Percentiles rank a stretch among this genome's conserved stretches.
Evolutionary conservation across 2,329 filamentous ascomycete genomes (phyloP).

Genomic region (Zasmidium citrigriseum): DNA sequence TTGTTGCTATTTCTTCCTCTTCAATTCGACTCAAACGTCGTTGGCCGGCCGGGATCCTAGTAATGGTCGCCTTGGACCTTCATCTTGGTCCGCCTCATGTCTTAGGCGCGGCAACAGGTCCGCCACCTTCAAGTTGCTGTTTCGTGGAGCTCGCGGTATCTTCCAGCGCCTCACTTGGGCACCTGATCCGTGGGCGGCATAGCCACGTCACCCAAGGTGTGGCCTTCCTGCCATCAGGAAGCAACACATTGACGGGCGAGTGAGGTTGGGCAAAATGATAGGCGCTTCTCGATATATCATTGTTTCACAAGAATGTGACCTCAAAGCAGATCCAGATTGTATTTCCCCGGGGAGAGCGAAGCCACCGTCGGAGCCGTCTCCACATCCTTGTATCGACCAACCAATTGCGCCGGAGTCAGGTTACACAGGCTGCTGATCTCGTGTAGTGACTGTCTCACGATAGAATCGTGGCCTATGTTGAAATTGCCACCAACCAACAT

Average conservation of each 20-base stretch:
- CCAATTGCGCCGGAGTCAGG: neutral
- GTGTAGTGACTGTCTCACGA: neutral
- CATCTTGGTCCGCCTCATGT: too few relatives aligned
- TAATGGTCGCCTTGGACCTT: too few relatives aligned
- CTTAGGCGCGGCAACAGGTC: neutral
- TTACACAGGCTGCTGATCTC: slow-evolving; percentile 2
- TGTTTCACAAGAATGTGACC: neutral
- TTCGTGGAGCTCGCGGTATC: neutral
- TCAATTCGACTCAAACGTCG: too few relatives aligned
- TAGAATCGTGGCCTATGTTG: neutral
- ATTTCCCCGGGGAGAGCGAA: neutral
- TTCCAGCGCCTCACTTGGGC: slow-evolving; percentile 4
- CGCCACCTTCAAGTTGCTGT: neutral
- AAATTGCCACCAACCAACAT: neutral
- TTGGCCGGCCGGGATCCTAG: too few relatives aligned
- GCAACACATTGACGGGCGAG: neutral
- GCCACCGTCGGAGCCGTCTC: slow-evolving; percentile 8
- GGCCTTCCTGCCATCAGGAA: neutral
- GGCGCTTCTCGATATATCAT: neutral
- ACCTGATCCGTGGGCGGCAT: neutral
- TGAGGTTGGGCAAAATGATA: neutral
- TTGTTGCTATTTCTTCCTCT: too few relatives aligned
- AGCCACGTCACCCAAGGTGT: neutral
- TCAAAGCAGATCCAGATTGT: slow-evolving; percentile 1
- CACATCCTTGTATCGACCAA: slow-evolving; percentile 5